Percentiles rank a stretch among this genome's conserved stretches.
Conservation (phyloP, 1,139 yeast genomes). For the Saccharomycopsis hybrid region DNA sequence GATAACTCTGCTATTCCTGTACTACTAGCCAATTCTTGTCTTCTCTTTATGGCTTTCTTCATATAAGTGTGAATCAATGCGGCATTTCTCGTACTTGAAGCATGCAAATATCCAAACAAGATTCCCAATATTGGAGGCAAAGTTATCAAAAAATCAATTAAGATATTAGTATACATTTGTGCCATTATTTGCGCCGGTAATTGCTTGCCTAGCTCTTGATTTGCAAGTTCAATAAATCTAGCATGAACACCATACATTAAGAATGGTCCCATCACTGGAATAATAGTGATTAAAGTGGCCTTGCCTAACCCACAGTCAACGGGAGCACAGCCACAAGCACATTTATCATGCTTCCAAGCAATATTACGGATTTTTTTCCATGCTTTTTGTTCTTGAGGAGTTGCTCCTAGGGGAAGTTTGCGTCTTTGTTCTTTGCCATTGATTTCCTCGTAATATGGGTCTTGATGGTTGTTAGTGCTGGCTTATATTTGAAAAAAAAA, state of each 20-base stretch:
- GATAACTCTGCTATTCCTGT: too few species aligned
- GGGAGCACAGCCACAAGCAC: conserved; percentile 71
- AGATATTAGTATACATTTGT: conserved; percentile 67
- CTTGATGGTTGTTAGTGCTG: conserved; percentile 23
- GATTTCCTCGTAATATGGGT: conserved; percentile 59
- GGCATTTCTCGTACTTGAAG: conserved; percentile 87
- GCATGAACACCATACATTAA: conserved; percentile 74
- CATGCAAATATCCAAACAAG: conserved; percentile 71
- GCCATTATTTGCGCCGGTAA: conserved; percentile 57
- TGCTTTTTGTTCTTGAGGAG: conserved; percentile 54
- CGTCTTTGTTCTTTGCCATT: conserved; percentile 48
- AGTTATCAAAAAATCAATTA: conserved; percentile 64
- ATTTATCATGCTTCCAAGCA: conserved; percentile 84
- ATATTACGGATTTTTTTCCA: conserved; percentile 69
- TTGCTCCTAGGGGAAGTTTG: conserved; percentile 50
- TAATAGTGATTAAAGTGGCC: conserved; percentile 58
- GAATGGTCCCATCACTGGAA: conserved; percentile 79
- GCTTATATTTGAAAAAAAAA: too few species aligned
- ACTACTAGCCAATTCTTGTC: neutral
- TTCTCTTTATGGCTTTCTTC: neutral
- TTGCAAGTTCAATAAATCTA: conserved; percentile 54
- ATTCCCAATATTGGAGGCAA: conserved; percentile 77
- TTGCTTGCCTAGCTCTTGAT: conserved; percentile 36
- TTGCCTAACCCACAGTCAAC: conserved; percentile 73
- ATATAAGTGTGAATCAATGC: conserved; percentile 53